Evolutionary conservation across 2,329 filamentous ascomycete genomes (phyloP), one percentile per base, ranked within the genome.

Genomic region (Diaporthe sp.): DNA sequence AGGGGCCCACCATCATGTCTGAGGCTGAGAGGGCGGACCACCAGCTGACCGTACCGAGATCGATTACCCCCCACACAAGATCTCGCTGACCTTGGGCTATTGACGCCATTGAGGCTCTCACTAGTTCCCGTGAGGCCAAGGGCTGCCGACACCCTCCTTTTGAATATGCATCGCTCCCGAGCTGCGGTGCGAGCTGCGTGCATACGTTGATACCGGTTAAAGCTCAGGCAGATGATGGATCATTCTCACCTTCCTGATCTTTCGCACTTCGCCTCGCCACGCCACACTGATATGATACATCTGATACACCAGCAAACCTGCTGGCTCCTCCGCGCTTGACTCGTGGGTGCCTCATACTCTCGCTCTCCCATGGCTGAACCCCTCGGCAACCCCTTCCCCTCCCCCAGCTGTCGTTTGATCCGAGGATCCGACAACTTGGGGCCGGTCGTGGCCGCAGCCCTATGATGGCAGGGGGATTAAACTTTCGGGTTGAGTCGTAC

Each of bases 341-440:
- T 68, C 64, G 64, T 68, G 64, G 47, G 7, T 33, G 47, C 33
- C 33, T 68, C 64, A 68, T 54, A n/a, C 64, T 38, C 30, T 40
- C 33, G 4, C 64, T 22, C 45, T n/a, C 33, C 45, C 64, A 28
- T 22, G 33, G 64, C 61, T 67, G 28, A 38, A 38, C 61, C 61
- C 61, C 61, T 67, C 30, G 45, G 45, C 42, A 50, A 35, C 61
- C 61, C 61, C 61, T 67, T 28, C 45, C 57, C 45, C 45, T 52
- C 45, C 61, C 45, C 45, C 45, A 67, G 61, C 38, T 38, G 30
- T 67, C 15, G 45, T 68, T 54, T 68, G 64, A 68, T 68, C 64
- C 64, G 64, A 68, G 64, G 64, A 68, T 38, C 64, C 64, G 64
- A 47, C 64, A 54, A 40, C 33, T 4, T 68, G 64, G 64, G 64